Evolutionary conservation across 1,139 yeast species (phyloP).

Genomic region (Taphrina pruni): DNA sequence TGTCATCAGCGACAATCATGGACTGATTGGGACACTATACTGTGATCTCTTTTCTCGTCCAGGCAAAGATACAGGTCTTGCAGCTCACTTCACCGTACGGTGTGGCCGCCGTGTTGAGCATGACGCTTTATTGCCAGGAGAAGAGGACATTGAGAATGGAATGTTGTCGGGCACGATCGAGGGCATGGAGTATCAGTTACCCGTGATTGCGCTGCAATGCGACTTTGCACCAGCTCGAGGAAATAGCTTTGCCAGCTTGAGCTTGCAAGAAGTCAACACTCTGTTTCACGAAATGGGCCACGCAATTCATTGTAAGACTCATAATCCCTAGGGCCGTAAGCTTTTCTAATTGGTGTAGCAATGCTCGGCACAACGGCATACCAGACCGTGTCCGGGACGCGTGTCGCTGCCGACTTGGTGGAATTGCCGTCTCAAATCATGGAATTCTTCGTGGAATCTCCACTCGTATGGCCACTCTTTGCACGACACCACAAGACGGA

Average conservation of each 20-base stretch:
- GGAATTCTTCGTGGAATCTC: slow-evolving; percentile 89
- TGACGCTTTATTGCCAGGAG: slow-evolving; percentile 46
- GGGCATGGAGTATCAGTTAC: slow-evolving; percentile 70
- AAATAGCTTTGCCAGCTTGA: slow-evolving; percentile 57
- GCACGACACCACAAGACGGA: slow-evolving; percentile 78
- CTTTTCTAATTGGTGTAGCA: slow-evolving; percentile 50
- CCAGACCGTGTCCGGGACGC: slow-evolving; percentile 91
- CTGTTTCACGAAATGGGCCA: slow-evolving; percentile 99
- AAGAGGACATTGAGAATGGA: slow-evolving; percentile 42
- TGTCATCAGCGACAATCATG: slow-evolving; percentile 67
- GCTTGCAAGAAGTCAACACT: slow-evolving; percentile 85
- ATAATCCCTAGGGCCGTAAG: background rate
- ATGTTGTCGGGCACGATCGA: slow-evolving; percentile 45
- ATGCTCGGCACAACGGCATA: slow-evolving; percentile 90
- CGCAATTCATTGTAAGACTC: slow-evolving; percentile 73
- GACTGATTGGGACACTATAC: slow-evolving; percentile 67
- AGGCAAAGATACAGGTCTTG: slow-evolving; percentile 65
- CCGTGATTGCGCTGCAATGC: slow-evolving; percentile 87
- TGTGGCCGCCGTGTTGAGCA: slow-evolving; percentile 76
- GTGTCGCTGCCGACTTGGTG: slow-evolving; percentile 95
- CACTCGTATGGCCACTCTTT: slow-evolving; percentile 71
- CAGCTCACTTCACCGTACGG: slow-evolving; percentile 97
- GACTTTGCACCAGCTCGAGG: slow-evolving; percentile 60
- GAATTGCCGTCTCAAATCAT: slow-evolving; percentile 93
- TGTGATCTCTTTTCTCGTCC: slow-evolving; percentile 69